Evolutionary conservation across 1,284 basidiomycete genomes (phyloP).

Genomic region (Sporisorium reilianum): DNA sequence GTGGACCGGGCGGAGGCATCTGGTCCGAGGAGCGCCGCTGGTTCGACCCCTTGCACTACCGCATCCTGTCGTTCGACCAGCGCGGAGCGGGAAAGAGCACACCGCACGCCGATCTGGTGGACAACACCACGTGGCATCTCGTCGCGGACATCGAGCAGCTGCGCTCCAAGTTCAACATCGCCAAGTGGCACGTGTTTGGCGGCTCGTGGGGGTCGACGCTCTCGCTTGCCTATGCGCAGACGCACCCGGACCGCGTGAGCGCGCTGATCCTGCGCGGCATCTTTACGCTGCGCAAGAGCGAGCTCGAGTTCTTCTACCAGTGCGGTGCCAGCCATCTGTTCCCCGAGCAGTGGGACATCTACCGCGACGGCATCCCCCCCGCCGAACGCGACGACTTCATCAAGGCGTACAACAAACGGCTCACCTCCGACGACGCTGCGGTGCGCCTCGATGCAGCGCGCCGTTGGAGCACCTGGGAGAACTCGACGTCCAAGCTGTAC

Average conservation of each 20-base stretch:
- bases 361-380: constrained; percentile 82
- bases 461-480: constrained; percentile 76
- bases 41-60: constrained; percentile 65
- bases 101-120: constrained; percentile 82
- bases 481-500: constrained; percentile 62
- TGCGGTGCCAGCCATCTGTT: constrained; percentile 73
- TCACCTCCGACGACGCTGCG: constrained; percentile 81
- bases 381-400: constrained; percentile 83
- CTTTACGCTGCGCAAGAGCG: constrained; percentile 83
- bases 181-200: constrained; percentile 67
- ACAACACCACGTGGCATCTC: constrained; percentile 95
- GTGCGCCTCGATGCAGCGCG: constrained; percentile 80
- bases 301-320: constrained; percentile 93
- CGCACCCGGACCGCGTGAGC: constrained; percentile 83
- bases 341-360: constrained; percentile 72
- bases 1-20: constrained; percentile 65
- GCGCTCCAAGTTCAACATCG: constrained; percentile 75
- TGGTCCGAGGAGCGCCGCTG: constrained; percentile 59
- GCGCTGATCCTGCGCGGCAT: constrained; percentile 89
- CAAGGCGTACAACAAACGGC: constrained; percentile 81
- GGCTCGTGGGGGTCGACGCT: constrained; percentile 80
- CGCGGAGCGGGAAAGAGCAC: constrained; percentile 80
- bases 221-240: constrained; percentile 88
- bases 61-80: constrained; percentile 73
- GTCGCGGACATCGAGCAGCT: constrained; percentile 89